phyloP scores from a whole-genome alignment of 495 filamentous ascomycete genomes.

The Massariosphaeria phaeospora region DNA sequence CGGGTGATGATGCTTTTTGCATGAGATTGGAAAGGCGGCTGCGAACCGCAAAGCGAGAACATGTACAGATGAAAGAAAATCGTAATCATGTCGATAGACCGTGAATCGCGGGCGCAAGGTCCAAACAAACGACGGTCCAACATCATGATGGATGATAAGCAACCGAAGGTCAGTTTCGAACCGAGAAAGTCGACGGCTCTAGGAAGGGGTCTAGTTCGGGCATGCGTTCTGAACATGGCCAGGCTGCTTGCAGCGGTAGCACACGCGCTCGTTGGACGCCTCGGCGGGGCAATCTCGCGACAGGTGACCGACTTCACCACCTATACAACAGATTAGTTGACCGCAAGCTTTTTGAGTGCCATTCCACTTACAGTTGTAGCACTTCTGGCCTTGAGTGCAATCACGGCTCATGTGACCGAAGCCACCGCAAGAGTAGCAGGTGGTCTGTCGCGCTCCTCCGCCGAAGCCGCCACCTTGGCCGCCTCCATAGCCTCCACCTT shows the following conservation, averaged over 20 bases:
- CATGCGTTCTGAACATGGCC: conserved; percentile 93
- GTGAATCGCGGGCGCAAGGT: not conserved
- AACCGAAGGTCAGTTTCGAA: not conserved
- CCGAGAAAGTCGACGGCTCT: conserved; percentile 1
- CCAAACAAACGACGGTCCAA: conserved; percentile 1
- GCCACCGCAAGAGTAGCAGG: conserved; percentile 95
- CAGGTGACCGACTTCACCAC: conserved; percentile 87
- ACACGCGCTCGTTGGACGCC: conserved; percentile 82
- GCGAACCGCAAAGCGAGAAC: conserved; percentile 22
- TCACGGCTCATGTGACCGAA: conserved; percentile 96
- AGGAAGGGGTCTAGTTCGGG: conserved; percentile 57
- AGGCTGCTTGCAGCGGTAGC: conserved; percentile 98
- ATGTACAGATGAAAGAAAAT: conserved; percentile 28
- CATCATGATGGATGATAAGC: not conserved
- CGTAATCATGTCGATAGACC: conserved; percentile 19
- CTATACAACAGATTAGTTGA: conserved; percentile 38
- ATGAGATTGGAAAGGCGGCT: conserved; percentile 13
- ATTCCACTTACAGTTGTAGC: conserved; percentile 83
- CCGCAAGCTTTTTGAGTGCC: conserved; percentile 4
- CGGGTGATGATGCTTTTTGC: conserved; percentile 23
- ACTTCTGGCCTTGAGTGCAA: conserved; percentile 98
- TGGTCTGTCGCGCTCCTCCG: conserved; percentile 58
- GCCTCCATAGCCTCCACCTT: conserved; percentile 47
- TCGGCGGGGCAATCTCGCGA: conserved; percentile 93
- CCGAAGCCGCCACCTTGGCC: conserved; percentile 50